Percentiles rank a stretch among this genome's conserved stretches.
phyloP scores from a whole-genome alignment of 306 rosid species.

The Purshia tridentata region DNA sequence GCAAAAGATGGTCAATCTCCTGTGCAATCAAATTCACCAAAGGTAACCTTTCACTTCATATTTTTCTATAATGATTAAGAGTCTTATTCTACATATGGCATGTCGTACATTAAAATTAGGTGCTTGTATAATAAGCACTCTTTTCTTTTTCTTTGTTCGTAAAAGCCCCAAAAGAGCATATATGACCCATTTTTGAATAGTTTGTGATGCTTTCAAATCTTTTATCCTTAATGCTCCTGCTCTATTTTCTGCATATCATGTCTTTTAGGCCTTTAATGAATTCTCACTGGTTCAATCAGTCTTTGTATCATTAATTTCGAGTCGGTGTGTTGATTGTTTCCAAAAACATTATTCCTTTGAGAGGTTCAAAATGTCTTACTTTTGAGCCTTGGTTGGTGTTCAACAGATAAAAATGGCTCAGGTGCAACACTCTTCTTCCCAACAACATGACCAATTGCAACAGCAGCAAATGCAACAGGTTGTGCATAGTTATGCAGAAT shows the following conservation, averaged over 20 bases:
- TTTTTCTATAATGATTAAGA: not conserved
- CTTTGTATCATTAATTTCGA: not conserved
- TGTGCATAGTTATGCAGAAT: conserved; percentile 19
- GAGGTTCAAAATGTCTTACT: conserved; percentile 1
- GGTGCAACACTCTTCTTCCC: conserved; percentile 72
- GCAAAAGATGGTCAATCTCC: conserved; percentile 85
- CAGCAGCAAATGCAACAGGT: conserved; percentile 84
- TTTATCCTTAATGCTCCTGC: not conserved
- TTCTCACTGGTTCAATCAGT: conserved; percentile 2
- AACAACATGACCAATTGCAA: conserved; percentile 78
- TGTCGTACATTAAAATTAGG: not conserved
- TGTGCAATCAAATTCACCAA: conserved; percentile 80
- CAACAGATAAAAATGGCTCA: conserved; percentile 78
- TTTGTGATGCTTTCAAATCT: not conserved
- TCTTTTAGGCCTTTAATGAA: not conserved
- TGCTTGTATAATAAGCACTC: not conserved
- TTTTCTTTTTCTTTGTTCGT: not conserved
- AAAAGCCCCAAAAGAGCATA: not conserved
- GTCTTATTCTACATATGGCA: conserved; percentile 3
- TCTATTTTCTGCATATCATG: not conserved
- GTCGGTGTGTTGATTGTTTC: not conserved
- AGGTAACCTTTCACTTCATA: conserved; percentile 44
- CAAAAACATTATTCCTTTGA: not conserved
- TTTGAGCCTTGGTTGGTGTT: conserved; percentile 27
- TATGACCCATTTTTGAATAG: not conserved